Conservation (phyloP, 495 filamentous ascomycete species). For the Chaetomium tenue region DNA sequence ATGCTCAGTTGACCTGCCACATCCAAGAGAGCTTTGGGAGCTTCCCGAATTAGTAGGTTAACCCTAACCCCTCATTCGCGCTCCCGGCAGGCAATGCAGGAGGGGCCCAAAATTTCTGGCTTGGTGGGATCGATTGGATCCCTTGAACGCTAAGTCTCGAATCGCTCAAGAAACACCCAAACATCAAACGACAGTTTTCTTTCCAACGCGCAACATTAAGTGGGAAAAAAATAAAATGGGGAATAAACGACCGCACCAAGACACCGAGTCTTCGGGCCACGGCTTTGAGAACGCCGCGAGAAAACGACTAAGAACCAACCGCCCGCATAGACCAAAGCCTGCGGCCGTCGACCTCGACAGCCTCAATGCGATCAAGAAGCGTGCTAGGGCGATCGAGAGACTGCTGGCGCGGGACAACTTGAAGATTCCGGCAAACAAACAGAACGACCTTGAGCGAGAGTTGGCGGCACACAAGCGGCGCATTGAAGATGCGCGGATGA, state of each 20-base stretch:
- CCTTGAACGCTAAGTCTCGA: not conserved
- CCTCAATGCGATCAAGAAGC: conserved; percentile 54
- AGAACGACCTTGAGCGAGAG: conserved; percentile 77
- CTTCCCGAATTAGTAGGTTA: not conserved
- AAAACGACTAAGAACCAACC: conserved; percentile 26
- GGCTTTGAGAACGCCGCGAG: conserved; percentile 14
- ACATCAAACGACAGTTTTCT: not conserved
- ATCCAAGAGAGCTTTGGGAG: not conserved
- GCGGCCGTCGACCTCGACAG: conserved; percentile 39
- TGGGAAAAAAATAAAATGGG: conserved; percentile 26
- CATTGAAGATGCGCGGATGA: conserved; percentile 54
- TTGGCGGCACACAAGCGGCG: conserved; percentile 72
- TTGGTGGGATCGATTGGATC: not conserved
- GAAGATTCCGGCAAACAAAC: conserved; percentile 68
- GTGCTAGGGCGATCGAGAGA: conserved; percentile 59
- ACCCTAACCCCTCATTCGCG: conserved; percentile 21
- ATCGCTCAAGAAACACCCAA: not conserved
- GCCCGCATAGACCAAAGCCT: conserved; percentile 31
- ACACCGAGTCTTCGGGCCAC: conserved; percentile 27
- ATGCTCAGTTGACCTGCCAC: not conserved
- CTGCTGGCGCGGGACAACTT: conserved; percentile 58
- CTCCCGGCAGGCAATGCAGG: conserved; percentile 1
- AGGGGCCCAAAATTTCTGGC: conserved; percentile 13
- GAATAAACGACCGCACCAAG: conserved; percentile 24
- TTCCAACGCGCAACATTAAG: not conserved